Conservation (phyloP, 2,329 filamentous ascomycete genomes). For the Verticillium isaacii region DNA sequence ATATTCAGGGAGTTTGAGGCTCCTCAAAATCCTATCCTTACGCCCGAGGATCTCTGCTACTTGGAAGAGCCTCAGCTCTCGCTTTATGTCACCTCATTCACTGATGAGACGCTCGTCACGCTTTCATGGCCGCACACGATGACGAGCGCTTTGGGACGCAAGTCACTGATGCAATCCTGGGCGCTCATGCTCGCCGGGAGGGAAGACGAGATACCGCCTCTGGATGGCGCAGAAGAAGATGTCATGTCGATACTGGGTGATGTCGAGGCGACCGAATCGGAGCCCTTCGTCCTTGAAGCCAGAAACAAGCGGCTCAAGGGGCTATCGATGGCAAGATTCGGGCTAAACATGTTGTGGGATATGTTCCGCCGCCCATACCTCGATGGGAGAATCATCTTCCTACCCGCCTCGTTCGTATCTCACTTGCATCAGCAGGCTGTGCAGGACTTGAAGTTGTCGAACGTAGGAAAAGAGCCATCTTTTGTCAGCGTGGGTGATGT, state of each 20-base stretch:
- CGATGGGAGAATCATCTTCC: constrained; percentile 31
- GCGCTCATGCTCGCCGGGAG: constrained; percentile 36
- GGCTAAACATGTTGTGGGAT: constrained; percentile 26
- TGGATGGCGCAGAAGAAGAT: constrained; percentile 30
- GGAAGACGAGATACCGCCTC: constrained; percentile 31
- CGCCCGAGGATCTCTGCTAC: constrained; percentile 32
- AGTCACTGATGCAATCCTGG: constrained; percentile 40
- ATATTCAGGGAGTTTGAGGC: constrained; percentile 15
- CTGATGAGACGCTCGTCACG: constrained; percentile 42
- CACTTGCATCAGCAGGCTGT: constrained; percentile 24
- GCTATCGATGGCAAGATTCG: constrained; percentile 24
- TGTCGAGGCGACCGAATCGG: constrained; percentile 15
- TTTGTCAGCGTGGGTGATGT: constrained; percentile 44
- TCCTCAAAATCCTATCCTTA: constrained; percentile 11
- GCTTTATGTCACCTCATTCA: constrained; percentile 43
- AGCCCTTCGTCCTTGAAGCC: constrained; percentile 19
- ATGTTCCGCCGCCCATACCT: constrained; percentile 21
- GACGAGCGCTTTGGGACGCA: constrained; percentile 39
- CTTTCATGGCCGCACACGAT: constrained; percentile 42
- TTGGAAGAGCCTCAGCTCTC: constrained; percentile 39
- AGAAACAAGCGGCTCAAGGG: constrained; percentile 18
- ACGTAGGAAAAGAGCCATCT: constrained; percentile 13
- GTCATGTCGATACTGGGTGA: constrained; percentile 21
- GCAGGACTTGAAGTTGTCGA: constrained; percentile 18
- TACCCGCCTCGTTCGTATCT: constrained; percentile 26